These are phyloP conservation scores for Drechmeria coniospora DNA, from an alignment of 2,329 filamentous ascomycete species.

Conservation along the genomic window DNA sequence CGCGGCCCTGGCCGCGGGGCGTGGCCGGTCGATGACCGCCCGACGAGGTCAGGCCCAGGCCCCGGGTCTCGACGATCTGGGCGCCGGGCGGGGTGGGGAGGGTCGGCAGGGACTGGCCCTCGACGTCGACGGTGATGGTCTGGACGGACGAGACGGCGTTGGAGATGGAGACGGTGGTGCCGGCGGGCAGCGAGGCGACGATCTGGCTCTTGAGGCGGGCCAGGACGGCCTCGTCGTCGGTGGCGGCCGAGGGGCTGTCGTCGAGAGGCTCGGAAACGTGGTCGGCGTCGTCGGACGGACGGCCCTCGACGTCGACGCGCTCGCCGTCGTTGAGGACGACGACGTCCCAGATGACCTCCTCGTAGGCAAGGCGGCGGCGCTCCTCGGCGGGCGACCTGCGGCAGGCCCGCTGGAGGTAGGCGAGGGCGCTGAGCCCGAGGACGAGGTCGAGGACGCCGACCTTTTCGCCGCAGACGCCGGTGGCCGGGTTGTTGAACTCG, in stretches of 20 bases:
- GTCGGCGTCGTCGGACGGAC: too few relatives aligned
- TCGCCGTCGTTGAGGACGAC: slow-evolving; percentile 45
- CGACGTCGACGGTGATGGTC: slow-evolving; percentile 49
- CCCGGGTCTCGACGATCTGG: slow-evolving; percentile 38
- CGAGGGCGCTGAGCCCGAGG: slow-evolving; percentile 43
- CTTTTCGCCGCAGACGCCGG: slow-evolving; percentile 40
- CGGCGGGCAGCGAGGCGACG: slow-evolving; percentile 34
- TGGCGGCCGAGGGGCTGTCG: too few relatives aligned
- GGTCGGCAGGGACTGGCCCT: slow-evolving; percentile 32
- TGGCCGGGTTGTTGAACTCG: slow-evolving; percentile 49
- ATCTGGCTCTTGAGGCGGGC: slow-evolving; percentile 36
- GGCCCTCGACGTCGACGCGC: slow-evolving; percentile 36
- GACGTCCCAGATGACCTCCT: slow-evolving; percentile 51
- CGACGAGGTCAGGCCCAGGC: slow-evolving; percentile 4
- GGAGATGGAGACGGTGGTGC: slow-evolving; percentile 43
- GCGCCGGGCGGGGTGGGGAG: slow-evolving; percentile 41
- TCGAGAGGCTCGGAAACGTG: too few relatives aligned
- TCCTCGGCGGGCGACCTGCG: slow-evolving; percentile 35
- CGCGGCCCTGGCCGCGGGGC: slow-evolving; percentile 8
- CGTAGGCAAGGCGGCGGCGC: slow-evolving; percentile 26
- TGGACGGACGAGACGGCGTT: slow-evolving; percentile 45
- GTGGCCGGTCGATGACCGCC: slow-evolving; percentile 2
- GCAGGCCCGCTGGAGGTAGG: slow-evolving; percentile 44
- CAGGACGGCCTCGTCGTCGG: slow-evolving; percentile 27
- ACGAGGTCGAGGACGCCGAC: slow-evolving; percentile 47